Evolutionary conservation across 495 filamentous ascomycete genomes (phyloP).

Genomic region (Penicillium roqueforti): DNA sequence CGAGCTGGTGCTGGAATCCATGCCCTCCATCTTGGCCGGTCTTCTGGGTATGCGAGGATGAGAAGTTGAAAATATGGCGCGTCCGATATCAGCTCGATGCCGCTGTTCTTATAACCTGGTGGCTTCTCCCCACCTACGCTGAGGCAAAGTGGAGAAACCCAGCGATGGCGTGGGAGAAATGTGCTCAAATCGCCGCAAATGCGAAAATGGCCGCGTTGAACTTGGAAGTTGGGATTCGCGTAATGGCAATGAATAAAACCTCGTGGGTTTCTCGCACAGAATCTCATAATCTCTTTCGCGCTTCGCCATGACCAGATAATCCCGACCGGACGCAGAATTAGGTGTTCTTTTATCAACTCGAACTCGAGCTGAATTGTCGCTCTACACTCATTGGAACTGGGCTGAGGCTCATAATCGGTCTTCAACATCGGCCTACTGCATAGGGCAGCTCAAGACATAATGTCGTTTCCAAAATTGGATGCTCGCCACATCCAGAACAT

Average conservation of each 20-base stretch:
- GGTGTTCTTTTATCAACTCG: neutral
- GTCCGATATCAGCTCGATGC: neutral
- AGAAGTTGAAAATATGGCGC: neutral
- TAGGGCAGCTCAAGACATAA: neutral
- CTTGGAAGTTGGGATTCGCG: neutral
- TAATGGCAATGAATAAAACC: neutral
- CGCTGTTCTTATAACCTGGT: slow-evolving; percentile 9
- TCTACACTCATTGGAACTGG: neutral
- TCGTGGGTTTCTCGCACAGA: neutral
- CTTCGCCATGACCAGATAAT: neutral
- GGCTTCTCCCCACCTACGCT: neutral
- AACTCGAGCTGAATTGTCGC: neutral
- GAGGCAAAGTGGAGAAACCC: slow-evolving; percentile 13
- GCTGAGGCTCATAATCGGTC: neutral
- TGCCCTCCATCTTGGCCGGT: slow-evolving; percentile 13
- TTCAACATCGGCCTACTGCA: neutral
- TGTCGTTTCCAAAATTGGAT: slow-evolving; percentile 9
- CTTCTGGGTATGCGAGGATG: neutral
- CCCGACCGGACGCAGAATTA: neutral
- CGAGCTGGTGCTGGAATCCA: slow-evolving; percentile 14
- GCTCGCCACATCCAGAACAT: slow-evolving; percentile 39
- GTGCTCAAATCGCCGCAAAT: slow-evolving; percentile 22
- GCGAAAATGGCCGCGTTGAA: neutral
- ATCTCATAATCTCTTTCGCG: neutral
- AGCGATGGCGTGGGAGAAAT: slow-evolving; percentile 11